phyloP scores from a whole-genome alignment of 495 filamentous ascomycete genomes.

The Viridothelium virens region DNA sequence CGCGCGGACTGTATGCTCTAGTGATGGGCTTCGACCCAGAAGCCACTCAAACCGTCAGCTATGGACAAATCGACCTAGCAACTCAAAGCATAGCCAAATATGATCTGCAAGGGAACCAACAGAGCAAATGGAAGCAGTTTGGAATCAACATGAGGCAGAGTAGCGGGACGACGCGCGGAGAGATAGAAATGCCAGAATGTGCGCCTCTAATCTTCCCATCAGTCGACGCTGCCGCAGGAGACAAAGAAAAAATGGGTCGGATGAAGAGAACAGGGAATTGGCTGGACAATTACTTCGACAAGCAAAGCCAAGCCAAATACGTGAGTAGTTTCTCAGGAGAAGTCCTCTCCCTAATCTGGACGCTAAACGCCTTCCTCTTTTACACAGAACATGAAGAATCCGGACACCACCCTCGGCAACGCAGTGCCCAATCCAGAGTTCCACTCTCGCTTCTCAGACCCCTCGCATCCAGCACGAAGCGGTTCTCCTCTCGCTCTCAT shows the following conservation, averaged over 20 bases:
- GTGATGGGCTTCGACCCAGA: constrained; percentile 54
- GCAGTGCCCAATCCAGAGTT: constrained; percentile 27
- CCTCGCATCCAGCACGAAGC: constrained; percentile 42
- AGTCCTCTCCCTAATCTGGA: not conserved
- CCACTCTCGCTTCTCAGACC: constrained; percentile 46
- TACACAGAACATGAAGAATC: constrained; percentile 28
- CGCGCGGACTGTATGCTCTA: constrained; percentile 51
- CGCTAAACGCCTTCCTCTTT: not conserved
- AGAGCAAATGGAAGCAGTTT: constrained; percentile 7
- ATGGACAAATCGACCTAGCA: constrained; percentile 31
- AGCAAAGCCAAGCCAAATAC: constrained; percentile 43
- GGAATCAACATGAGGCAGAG: constrained; percentile 33
- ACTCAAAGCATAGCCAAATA: constrained; percentile 28
- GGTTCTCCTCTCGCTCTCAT: constrained; percentile 38
- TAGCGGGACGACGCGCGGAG: constrained; percentile 42
- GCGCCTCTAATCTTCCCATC: constrained; percentile 50
- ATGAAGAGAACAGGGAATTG: constrained; percentile 38
- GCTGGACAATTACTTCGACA: constrained; percentile 44
- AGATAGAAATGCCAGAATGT: constrained; percentile 43
- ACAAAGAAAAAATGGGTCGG: constrained; percentile 30
- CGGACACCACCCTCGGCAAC: constrained; percentile 26
- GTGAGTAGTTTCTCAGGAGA: constrained; percentile 22
- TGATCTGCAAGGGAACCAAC: constrained; percentile 14
- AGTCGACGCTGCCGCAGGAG: constrained; percentile 39
- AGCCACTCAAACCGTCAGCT: constrained; percentile 22